A percentile compares a stretch with the other conserved stretches of the same genome.
Conservation (phyloP, 805 yeast genomes). For the Ogataea populi-albae region DNA sequence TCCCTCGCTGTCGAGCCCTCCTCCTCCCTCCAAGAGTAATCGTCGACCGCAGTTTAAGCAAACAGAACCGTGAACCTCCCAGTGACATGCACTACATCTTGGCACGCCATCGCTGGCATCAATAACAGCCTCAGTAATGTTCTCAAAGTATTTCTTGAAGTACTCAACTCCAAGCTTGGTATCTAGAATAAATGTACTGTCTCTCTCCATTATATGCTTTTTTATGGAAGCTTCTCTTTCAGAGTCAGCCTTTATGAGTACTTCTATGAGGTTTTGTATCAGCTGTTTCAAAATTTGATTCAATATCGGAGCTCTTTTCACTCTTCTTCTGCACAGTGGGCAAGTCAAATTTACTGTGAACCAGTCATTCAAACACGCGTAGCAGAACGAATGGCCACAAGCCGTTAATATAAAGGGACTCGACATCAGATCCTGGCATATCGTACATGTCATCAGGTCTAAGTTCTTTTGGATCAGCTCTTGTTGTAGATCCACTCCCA, state of each 20-base stretch:
- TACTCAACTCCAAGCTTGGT: conserved; percentile 29
- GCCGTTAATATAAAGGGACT: conserved; percentile 54
- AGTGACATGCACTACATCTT: conserved; percentile 71
- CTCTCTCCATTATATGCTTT: conserved; percentile 29
- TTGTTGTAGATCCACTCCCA: conserved; percentile 17
- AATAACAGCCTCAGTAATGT: conserved; percentile 47
- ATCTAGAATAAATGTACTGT: conserved; percentile 41
- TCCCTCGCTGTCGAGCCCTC: conserved; percentile 5
- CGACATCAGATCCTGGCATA: conserved; percentile 68
- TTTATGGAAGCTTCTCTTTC: conserved; percentile 16
- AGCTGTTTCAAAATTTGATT: conserved; percentile 53
- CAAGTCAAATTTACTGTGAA: conserved; percentile 55
- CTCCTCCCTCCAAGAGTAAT: conserved; percentile 28
- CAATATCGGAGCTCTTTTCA: conserved; percentile 48
- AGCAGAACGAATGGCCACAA: conserved; percentile 79
- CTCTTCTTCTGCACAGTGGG: conserved; percentile 59
- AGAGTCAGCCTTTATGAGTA: conserved; percentile 32
- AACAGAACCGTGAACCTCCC: conserved; percentile 70
- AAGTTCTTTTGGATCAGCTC: conserved; percentile 16
- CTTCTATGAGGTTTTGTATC: conserved; percentile 39
- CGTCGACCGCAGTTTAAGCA: conserved; percentile 68
- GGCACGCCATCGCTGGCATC: conserved; percentile 72
- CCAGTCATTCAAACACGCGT: conserved; percentile 64
- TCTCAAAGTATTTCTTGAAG: conserved; percentile 50
- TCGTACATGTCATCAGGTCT: conserved; percentile 48